Evolutionary conservation across 2,329 filamentous ascomycete genomes (phyloP), one percentile per base, ranked within the genome.

Genomic region (Pseudogymnoascus destructans): DNA sequence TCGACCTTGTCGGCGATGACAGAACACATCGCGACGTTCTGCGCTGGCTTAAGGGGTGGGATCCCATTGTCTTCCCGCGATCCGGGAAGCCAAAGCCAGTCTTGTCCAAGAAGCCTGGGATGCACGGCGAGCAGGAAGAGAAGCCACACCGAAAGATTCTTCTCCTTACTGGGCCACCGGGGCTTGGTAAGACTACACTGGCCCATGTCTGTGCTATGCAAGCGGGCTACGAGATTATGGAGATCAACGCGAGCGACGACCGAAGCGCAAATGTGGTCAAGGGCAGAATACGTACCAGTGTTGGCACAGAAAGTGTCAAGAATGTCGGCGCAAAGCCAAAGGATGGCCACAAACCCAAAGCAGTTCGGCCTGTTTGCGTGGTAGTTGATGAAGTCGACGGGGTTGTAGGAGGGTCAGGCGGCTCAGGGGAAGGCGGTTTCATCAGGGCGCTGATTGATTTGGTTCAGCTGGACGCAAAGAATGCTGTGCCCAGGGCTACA

Each of bases 181-280:
- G 93, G 1, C 75, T 98, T 9, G 93, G 93, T 25, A 98, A 98
- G 74, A 98, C 93, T 0, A 98, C 93, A 0, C 72, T 98, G 54
- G 93, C 93, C 1, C 93, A 98, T 71, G 93, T 98, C 0, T 97
- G 93, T 69, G 95, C 95, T 0, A 85, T 79, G 64, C 93, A 98
- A 72, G 93, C 93, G 4, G 93, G 93, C 0, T 98, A 98, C 66
- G 93, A 97, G 67, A 87, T 95, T 1, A 80, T 97, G 68, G 93
- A 98, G 70, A 95, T 98, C 72, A 98, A 98, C 66, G 93, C 95
- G 7, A 97, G 92, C 66, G 93, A 98, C 68, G 95, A 98, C 68
- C 80, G 93, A 66, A 95, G 89, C 67, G 79, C 81, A 27, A 84
- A 92, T 66, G 89, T 98, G 1, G 93, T 98, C 33, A 93, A 88